Evolutionary conservation across 192 early-diverging fungal species (phyloP).

Genomic region (Gaertneriomyces semiglobifer): DNA sequence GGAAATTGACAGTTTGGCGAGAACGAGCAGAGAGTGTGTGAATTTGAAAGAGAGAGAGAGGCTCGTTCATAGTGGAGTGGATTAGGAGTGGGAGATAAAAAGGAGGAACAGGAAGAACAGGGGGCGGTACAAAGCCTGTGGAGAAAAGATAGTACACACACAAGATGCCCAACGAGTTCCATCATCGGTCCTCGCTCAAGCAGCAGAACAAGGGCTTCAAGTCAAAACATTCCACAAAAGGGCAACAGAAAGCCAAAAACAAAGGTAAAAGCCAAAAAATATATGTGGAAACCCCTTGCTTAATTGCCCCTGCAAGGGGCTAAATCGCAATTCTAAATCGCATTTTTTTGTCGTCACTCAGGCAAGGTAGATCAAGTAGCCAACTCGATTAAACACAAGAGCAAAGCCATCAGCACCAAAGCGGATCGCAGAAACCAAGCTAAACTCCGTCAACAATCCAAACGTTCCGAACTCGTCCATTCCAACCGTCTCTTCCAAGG

Average conservation of each 20-base stretch:
- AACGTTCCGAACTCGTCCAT: constrained; percentile 66
- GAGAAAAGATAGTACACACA: too few species aligned
- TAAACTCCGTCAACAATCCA: constrained; percentile 74
- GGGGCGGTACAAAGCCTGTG: too few species aligned
- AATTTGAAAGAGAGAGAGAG: too few species aligned
- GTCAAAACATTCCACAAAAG: constrained; percentile 84
- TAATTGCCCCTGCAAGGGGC: neutral
- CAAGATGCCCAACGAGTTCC: constrained; percentile 14
- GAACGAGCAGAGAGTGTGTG: too few species aligned
- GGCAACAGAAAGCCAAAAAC: constrained; percentile 67
- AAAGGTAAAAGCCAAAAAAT: constrained; percentile 56
- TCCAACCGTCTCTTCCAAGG: constrained; percentile 83
- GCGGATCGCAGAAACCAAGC: constrained; percentile 80
- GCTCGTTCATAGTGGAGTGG: too few species aligned
- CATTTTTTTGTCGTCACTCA: constrained; percentile 12
- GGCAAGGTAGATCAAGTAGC: constrained; percentile 36
- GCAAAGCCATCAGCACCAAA: constrained; percentile 45
- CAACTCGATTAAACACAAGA: constrained; percentile 23
- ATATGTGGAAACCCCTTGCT: neutral
- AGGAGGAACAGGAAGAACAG: too few species aligned
- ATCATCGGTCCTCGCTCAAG: constrained; percentile 74
- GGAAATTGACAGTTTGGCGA: too few species aligned
- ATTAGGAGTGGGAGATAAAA: too few species aligned
- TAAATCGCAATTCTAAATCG: neutral
- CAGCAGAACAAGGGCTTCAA: constrained; percentile 98